Evolutionary conservation across 192 early-diverging fungal species (phyloP), one percentile per base, ranked within the genome.

Genomic region (Coemansia sp.): DNA sequence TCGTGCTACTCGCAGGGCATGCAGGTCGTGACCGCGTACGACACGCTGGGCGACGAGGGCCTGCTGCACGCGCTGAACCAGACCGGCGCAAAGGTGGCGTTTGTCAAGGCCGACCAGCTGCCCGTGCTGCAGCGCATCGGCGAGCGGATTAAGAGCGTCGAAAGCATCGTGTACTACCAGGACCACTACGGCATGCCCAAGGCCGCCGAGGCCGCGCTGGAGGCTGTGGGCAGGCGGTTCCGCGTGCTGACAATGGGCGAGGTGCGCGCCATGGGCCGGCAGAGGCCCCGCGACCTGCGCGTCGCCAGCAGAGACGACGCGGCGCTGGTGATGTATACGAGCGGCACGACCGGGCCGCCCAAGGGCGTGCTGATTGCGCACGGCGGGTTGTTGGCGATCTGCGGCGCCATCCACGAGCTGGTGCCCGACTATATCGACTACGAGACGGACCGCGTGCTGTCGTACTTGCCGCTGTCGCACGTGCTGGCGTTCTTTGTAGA

Each of bases 281-380:
- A 84, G 19, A 28, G 83, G 46, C 86, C 84, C 37, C 60, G 65
- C n/a, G 83, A 83, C 20, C 76, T 84, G 20, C 51, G 48, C 17
- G 77, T 81, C n/a, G 91, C 93, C 9, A 74, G 61, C 15, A 60
- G 82, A 9, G 85, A 87, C 50, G 89, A 92, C 57, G 72, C 74
- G 17, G 85, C 73, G 80, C 87, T 53, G 89, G 90, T 97, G 53
- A 93, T 97, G 92, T 97, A 86, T 60, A 91, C 86, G 15, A 86
- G 83, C 59, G 89, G 94, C 29, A 86, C 85, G n/a, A 97, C 92
- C 10, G 92, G 95, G 18, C 83, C 83, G 68, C 94, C 95, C 37
- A 94, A 94, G 67, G 95, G 95, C 51, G 93, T 92, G 28, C 61
- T 92, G 52, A 66, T 98, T 9, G 80, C 85, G 39, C 92, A 98